Base-by-base conservation (phyloP, 306 rosid genomes). In the Begonia masoniana region DNA sequence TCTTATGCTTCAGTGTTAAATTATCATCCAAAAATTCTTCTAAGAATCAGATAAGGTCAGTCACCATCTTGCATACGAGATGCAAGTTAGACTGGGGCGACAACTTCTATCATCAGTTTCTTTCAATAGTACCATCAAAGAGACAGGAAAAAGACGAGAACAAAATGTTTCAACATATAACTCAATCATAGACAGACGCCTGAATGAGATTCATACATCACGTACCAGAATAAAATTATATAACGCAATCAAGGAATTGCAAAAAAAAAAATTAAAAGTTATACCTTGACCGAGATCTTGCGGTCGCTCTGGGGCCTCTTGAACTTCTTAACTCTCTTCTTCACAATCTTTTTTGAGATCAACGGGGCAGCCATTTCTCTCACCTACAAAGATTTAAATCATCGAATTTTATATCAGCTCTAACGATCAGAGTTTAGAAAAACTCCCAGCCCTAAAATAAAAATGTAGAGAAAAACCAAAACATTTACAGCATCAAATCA, bases 81-180 rank as follows among this genome's bases (percentile, higher is more conserved):
- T 76, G 82, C 77, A 82, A 74, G 47, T 82, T 80, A 88, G 96
- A 77, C 88, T 84, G 88, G 93, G 95, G 95, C 85, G 86, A 84
- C 93, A 84, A 75, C 46, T 17, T 71, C 61, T 65, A 80, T 82
- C 95, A 78, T 55, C 68, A 85, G 75, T 56, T 76, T 70, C 48
- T 51, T 24, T 1, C 2, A 41, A 5, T 8, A 56, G 15, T 42
- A 39, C 3, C 10, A 49, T 49, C 17, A 14, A 15, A 13, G 19
- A 1, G 11, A 12, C 12, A 47, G 12, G 5, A 47, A 8, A 7
- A 47, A 12, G 14, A 47, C 51, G 6, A 14, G 9, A 12, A 47
- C 51, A 43, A 43, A 12, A 43, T 4, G 51, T 12, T 21, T 1
- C 24, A 21, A 2, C 24, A 21, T 21, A 21, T 21, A 21, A 21